Evolutionary conservation across 768 basidiomycete species (phyloP), one percentile per base, ranked within the genome.

Genomic region (Hericium rajendrae): DNA sequence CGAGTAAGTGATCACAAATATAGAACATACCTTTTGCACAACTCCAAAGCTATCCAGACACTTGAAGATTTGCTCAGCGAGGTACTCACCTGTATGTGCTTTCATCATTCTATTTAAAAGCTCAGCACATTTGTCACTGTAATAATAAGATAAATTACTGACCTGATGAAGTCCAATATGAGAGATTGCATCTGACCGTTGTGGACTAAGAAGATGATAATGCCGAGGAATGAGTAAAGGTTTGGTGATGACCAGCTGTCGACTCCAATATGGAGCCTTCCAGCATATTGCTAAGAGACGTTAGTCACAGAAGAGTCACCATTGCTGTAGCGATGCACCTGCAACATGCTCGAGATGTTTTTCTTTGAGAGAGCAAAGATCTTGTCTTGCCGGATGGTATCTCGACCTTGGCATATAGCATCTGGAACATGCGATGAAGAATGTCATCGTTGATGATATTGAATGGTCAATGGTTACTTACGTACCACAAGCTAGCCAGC

Each of bases 251-350:
- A 48, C 48, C 48, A 48, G 48, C 48, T 22, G 48, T 71, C 69
- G 22, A 70, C 43, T 22, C 66, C 54, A 10, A 69, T 51, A 53
- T 70, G 68, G 24, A 71, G n/a, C n/a, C n/a, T n/a, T n/a, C n/a
- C n/a, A n/a, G n/a, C n/a, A n/a, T n/a, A n/a, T n/a, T n/a, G n/a
- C 9, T 48, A 22, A 8, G 8, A 9, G 8, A n/a, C n/a, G n/a
- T n/a, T n/a, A n/a, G 13, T 16, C 20, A 22, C 8, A 9, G 18
- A n/a, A 18, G 10, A 46, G 37, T 40, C n/a, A 41, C 2, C 53
- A n/a, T 4, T 12, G 39, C 10, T 9, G 37, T 20, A 18, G 16
- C 8, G 20, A 22, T 8, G 38, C 50, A 59, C 53, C 54, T 55
- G 5, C 20, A 63, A 54, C 1, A 39, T 20, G 6, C 32, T 2